Evolutionary conservation across 2,329 filamentous ascomycete genomes (phyloP).

Genomic region (Didymella lethalis): DNA sequence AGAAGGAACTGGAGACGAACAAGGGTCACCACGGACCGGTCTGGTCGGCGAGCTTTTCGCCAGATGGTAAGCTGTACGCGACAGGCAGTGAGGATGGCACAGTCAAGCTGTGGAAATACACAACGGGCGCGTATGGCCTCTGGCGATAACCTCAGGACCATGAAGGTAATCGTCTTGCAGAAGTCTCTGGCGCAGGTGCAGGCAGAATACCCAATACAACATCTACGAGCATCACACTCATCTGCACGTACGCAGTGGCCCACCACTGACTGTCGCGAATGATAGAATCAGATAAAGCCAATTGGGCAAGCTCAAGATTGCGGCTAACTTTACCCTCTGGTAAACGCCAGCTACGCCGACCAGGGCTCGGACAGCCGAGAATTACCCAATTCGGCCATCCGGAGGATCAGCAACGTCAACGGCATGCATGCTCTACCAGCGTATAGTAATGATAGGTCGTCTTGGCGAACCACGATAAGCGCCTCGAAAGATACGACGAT

Average conservation of each 20-base stretch:
- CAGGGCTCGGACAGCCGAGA: slow-evolving; percentile 27
- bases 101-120: slow-evolving; percentile 86
- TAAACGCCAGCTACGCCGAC: slow-evolving; percentile 15
- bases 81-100: slow-evolving; percentile 97
- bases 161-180: neutral
- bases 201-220: slow-evolving; percentile 11
- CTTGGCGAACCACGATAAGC: slow-evolving; percentile 29
- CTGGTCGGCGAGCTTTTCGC: slow-evolving; percentile 94
- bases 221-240: neutral
- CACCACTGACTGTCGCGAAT: neutral
- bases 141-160: slow-evolving; percentile 59
- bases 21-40: slow-evolving; percentile 98
- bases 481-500: slow-evolving; percentile 22
- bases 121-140: slow-evolving; percentile 69
- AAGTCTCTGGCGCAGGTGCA: neutral
- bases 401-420: slow-evolving; percentile 31
- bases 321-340: slow-evolving; percentile 5
- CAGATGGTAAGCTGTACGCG: slow-evolving; percentile 94
- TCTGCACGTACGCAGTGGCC: neutral
- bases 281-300: neutral
- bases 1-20: slow-evolving; percentile 85
- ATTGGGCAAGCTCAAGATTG: neutral
- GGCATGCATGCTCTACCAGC: slow-evolving; percentile 24
- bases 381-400: slow-evolving; percentile 33
- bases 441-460: slow-evolving; percentile 27